Evolutionary conservation across 2,329 filamentous ascomycete genomes (phyloP), one percentile per base, ranked within the genome.

Genomic region (Corynespora cassiicola): DNA sequence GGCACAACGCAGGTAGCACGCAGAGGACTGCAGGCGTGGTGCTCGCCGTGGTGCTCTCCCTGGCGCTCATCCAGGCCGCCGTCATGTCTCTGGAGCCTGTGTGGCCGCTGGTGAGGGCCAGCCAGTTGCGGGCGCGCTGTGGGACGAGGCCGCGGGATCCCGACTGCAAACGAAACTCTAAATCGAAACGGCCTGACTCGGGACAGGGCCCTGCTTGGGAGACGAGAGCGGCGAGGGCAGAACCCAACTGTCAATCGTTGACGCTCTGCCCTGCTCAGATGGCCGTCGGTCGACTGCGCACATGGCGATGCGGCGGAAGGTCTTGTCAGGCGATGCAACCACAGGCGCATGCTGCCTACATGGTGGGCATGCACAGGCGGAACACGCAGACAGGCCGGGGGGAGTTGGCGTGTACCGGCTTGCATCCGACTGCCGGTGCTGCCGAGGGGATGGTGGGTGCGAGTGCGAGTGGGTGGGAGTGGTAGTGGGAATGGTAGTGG

Each of bases 1-100:
- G 16, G 34, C 34, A 37, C 21, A 31, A 37, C 22, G 34, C 34
- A 37, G n/a, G n/a, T n/a, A n/a, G n/a, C 34, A 26, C 22, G 6
- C 8, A 17, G 32, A 15, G 4, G 18, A 20, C n/a, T 10, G 22
- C 24, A 28, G n/a, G n/a, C n/a, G n/a, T n/a, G n/a, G n/a, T n/a
- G n/a, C n/a, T n/a, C n/a, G n/a, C n/a, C n/a, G n/a, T n/a, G n/a
- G n/a, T n/a, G n/a, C n/a, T n/a, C n/a, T n/a, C n/a, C n/a, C n/a
- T n/a, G n/a, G n/a, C n/a, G n/a, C n/a, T n/a, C n/a, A n/a, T n/a
- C n/a, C n/a, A n/a, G n/a, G n/a, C n/a, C n/a, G n/a, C n/a, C n/a
- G n/a, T n/a, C n/a, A n/a, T n/a, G n/a, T n/a, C n/a, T n/a, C n/a
- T n/a, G n/a, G n/a, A n/a, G n/a, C n/a, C n/a, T n/a, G n/a, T 36